A percentile compares a stretch with the other conserved stretches of the same genome.
phyloP scores from a whole-genome alignment of 2,329 filamentous ascomycete species.

The Oidium heveae region DNA sequence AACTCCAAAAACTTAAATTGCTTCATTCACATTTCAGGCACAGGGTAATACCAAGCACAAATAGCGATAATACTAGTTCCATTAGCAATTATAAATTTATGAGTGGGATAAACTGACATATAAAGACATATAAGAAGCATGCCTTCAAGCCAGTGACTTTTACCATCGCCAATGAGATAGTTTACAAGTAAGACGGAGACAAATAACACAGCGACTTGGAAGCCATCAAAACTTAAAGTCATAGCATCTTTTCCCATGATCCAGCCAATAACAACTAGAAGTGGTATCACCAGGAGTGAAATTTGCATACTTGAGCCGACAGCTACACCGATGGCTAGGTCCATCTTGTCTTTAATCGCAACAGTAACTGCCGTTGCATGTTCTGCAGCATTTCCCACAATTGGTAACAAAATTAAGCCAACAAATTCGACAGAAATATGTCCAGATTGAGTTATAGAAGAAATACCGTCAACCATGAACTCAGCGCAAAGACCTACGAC shows the following conservation, averaged over 20 bases:
- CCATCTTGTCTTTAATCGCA: slow-evolving; percentile 49
- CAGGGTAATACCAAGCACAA: slow-evolving; percentile 8
- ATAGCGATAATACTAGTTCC: slow-evolving; percentile 5
- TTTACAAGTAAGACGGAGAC: slow-evolving; percentile 67
- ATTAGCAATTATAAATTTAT: background rate
- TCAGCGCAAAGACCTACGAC: slow-evolving; percentile 54
- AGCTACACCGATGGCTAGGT: slow-evolving; percentile 53
- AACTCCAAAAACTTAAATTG: no score
- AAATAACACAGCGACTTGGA: slow-evolving; percentile 69
- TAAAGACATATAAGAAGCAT: slow-evolving; percentile 12
- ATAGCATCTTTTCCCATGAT: slow-evolving; percentile 38
- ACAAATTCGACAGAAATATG: slow-evolving; percentile 59
- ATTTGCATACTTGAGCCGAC: slow-evolving; percentile 71
- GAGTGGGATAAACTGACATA: slow-evolving; percentile 6
- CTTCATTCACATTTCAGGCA: background rate
- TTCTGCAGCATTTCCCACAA: slow-evolving; percentile 60
- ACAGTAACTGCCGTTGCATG: slow-evolving; percentile 70
- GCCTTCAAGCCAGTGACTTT: slow-evolving; percentile 17
- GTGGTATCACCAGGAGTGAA: slow-evolving; percentile 55
- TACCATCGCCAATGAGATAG: slow-evolving; percentile 15
- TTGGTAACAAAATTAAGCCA: slow-evolving; percentile 55
- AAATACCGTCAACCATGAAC: slow-evolving; percentile 53
- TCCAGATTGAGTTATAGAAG: slow-evolving; percentile 40
- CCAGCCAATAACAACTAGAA: slow-evolving; percentile 62
- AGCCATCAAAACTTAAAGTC: slow-evolving; percentile 48